A percentile compares a stretch with the other conserved stretches of the same genome.
phyloP scores from a whole-genome alignment of 2,329 filamentous ascomycete genomes.

The Aspergillus sp. region DNA sequence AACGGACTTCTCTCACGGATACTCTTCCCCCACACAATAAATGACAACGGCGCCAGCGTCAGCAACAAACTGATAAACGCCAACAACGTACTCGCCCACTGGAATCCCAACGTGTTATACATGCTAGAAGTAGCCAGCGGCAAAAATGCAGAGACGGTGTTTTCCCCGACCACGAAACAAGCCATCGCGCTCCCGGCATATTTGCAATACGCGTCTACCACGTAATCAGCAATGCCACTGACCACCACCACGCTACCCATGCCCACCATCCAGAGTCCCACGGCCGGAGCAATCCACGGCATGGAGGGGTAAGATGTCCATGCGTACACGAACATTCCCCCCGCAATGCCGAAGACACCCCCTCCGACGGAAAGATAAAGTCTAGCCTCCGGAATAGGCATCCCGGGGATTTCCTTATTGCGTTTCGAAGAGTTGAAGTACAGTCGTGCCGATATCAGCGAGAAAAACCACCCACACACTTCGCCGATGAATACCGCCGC shows the following conservation, averaged over 20 bases:
- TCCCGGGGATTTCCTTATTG: slow-evolving; percentile 44
- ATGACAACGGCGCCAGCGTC: slow-evolving; percentile 34
- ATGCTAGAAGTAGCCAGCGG: slow-evolving; percentile 44
- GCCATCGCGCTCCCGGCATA: slow-evolving; percentile 52
- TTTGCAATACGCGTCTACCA: slow-evolving; percentile 53
- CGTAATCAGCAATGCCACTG: slow-evolving; percentile 52
- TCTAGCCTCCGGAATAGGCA: slow-evolving; percentile 47
- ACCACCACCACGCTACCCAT: slow-evolving; percentile 47
- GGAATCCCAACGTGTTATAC: slow-evolving; percentile 39
- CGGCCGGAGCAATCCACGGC: slow-evolving; percentile 40
- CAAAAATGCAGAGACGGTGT: slow-evolving; percentile 46
- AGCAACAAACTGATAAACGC: slow-evolving; percentile 42
- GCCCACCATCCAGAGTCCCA: slow-evolving; percentile 42
- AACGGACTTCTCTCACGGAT: slow-evolving; percentile 7
- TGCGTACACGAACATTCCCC: slow-evolving; percentile 41
- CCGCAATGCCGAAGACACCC: slow-evolving; percentile 36
- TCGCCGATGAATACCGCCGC: slow-evolving; percentile 47
- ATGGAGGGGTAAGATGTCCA: slow-evolving; percentile 37
- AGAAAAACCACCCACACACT: slow-evolving; percentile 41
- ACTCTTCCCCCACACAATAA: slow-evolving; percentile 12
- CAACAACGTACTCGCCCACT: slow-evolving; percentile 45
- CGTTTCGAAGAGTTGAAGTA: slow-evolving; percentile 34
- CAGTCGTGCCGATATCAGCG: slow-evolving; percentile 20
- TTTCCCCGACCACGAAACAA: slow-evolving; percentile 50
- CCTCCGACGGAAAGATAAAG: slow-evolving; percentile 46